A percentile compares a stretch with the other conserved stretches of the same genome.
These are phyloP conservation scores for Thelephora aurantiotincta DNA, from an alignment of 768 basidiomycete species.

Conservation along the genomic window DNA sequence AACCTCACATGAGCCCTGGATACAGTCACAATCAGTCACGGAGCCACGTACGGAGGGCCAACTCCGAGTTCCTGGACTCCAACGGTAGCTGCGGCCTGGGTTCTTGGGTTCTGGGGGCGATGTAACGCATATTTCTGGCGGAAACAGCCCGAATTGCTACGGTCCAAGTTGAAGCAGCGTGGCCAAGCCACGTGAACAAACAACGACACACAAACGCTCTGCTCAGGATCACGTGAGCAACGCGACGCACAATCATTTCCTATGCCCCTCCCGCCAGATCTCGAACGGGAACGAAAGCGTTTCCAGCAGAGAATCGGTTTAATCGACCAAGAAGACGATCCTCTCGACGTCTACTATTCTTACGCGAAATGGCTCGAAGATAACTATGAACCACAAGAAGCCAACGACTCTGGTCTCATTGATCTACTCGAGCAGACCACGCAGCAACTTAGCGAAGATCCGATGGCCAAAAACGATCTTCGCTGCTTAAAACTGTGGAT, in stretches of 20 bases:
- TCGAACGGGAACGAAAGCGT: neutral
- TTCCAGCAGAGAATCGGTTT: constrained; percentile 20
- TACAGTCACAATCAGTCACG: neutral
- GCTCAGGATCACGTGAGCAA: neutral
- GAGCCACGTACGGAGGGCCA: neutral
- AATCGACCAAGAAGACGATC: constrained; percentile 55
- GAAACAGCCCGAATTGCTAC: neutral
- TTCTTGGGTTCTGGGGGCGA: neutral
- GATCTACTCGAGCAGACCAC: constrained; percentile 80
- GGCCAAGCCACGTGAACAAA: neutral
- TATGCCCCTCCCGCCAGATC: too few species aligned
- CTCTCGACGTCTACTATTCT: constrained; percentile 70
- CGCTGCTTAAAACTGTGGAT: constrained; percentile 91
- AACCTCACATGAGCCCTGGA: neutral
- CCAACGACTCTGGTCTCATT: constrained; percentile 57
- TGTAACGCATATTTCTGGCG: neutral
- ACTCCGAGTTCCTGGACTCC: neutral
- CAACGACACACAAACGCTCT: neutral
- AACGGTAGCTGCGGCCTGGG: neutral
- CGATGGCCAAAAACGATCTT: constrained; percentile 75
- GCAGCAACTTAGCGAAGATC: constrained; percentile 65
- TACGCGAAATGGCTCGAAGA: constrained; percentile 87
- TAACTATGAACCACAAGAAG: constrained; percentile 54
- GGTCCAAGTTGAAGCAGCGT: neutral
- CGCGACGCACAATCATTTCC: neutral